Conservation (phyloP, 768 basidiomycete genomes). For the Chalciporus chontae region DNA sequence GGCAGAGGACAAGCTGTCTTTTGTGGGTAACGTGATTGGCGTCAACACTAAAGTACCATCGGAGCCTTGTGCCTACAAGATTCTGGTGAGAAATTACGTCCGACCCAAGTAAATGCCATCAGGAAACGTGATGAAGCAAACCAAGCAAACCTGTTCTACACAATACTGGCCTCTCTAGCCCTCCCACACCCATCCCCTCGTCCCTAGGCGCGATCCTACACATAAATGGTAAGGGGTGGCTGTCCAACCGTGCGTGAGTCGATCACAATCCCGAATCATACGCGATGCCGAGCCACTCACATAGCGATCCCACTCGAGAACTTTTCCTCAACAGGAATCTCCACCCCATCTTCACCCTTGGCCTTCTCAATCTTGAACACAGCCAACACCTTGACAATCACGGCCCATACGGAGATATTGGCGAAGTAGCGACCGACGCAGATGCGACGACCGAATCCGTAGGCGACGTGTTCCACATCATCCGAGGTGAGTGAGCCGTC, state of each 20-base stretch:
- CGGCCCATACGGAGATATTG: conserved; percentile 9
- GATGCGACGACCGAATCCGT: conserved; percentile 20
- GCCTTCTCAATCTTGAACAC: conserved; percentile 4
- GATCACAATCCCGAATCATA: not conserved
- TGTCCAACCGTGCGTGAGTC: not conserved
- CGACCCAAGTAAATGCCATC: not conserved
- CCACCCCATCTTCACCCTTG: conserved; percentile 5
- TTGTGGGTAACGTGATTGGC: conserved; percentile 37
- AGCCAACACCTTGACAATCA: conserved; percentile 5
- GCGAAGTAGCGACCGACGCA: conserved; percentile 22
- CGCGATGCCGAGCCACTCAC: not conserved
- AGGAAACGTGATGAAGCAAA: not conserved
- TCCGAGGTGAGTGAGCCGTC: conserved; percentile 8
- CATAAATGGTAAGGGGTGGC: conserved; percentile 3
- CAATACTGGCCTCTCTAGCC: not conserved
- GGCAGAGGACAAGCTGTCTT: too few species aligned
- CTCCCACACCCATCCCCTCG: not conserved
- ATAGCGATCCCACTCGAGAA: conserved; percentile 2
- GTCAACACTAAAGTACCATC: conserved; percentile 24
- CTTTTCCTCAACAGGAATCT: conserved; percentile 3
- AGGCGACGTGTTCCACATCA: conserved; percentile 1
- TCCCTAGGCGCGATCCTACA: conserved; percentile 1
- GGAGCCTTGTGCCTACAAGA: conserved; percentile 4
- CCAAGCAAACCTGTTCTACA: not conserved
- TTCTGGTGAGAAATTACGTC: not conserved